Base-by-base conservation (phyloP, 116 monocot genomes). In the Posidonia oceanica region DNA sequence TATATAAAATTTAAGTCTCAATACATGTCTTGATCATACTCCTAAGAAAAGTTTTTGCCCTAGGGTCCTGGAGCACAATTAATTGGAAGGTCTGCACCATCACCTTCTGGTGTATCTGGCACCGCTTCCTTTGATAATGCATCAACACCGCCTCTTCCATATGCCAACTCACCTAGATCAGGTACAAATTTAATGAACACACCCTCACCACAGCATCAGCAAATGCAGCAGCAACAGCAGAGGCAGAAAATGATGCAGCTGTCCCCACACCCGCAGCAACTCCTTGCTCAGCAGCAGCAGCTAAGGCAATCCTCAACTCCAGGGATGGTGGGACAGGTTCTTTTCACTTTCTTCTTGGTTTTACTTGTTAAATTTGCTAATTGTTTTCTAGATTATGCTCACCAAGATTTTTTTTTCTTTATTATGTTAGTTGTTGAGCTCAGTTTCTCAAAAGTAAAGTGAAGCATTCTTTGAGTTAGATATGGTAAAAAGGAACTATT, bases 141-240 rank as follows among this genome's bases (percentile, higher is more conserved):
- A 74, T 86, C 95, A 1, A 91, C 95, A 15, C 88, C 95, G 44
- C 95, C 95, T 61, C 75, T 86, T 70, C 73, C 82, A 75, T 87
- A 91, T 79, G 81, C 81, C 39, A 91, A 88, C 68, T 95, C 93
- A 36, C 98, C 98, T 75, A 78, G 90, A 76, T 98, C 98, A 60
- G 66, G 82, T 54, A 71, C 87, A 66, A 93, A 86, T 72, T 83
- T 93, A 51, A 87, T 92, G 89, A 98, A 92, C 53, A 90, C 84
- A 59, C 86, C 92, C 58, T 93, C 92, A 71, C 93, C 89, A 40
- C 97, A 92, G 78, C 91, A 91, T 44, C 87, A 86, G 64, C 62
- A 79, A 70, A 83, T 38, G 36, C 76, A 80, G 29, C 89, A 82
- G 61, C 89, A 86, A 42, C 94, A 94, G 38, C 90, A 90, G 59